Evolutionary conservation across 352 stramenopile genomes (phyloP).

Genomic region (Phytophthora sojae): DNA sequence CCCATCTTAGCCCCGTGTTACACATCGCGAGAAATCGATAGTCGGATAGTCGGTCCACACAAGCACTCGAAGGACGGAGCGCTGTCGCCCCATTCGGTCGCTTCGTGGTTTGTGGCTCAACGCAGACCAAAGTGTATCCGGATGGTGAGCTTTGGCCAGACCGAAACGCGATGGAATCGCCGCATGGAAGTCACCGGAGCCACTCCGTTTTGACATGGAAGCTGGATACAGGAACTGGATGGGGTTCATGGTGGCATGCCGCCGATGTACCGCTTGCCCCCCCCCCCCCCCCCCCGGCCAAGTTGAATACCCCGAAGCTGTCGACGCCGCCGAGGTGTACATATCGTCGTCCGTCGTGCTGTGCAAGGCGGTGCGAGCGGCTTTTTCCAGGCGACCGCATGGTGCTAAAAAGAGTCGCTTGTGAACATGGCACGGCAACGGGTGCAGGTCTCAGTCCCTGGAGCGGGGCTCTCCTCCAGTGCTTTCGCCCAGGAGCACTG

Average conservation of each 20-base stretch:
- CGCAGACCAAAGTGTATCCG: background rate
- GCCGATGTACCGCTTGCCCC: background rate
- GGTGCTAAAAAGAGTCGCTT: constrained; percentile 21
- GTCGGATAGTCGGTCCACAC: constrained; percentile 29
- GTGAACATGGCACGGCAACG: constrained; percentile 14
- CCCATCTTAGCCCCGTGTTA: constrained; percentile 30
- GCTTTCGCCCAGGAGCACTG: constrained; percentile 12
- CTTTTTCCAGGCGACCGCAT: constrained; percentile 32
- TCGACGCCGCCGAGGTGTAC: constrained; percentile 22
- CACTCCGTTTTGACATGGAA: constrained; percentile 6
- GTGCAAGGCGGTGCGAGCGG: constrained; percentile 4
- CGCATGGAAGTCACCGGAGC: background rate
- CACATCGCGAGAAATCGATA: constrained; percentile 32
- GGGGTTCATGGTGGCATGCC: background rate
- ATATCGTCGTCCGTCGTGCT: constrained; percentile 17
- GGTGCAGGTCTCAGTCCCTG: constrained; percentile 7
- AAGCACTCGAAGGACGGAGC: constrained; percentile 13
- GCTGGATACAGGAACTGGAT: background rate
- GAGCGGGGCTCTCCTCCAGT: constrained; percentile 7
- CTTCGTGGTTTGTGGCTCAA: constrained; percentile 18
- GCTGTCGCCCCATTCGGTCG: constrained; percentile 1
- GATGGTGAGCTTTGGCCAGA: background rate
- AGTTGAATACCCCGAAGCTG: constrained; percentile 3
- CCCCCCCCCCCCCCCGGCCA: background rate
- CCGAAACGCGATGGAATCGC: background rate